phyloP scores from a whole-genome alignment of 768 basidiomycete species.

The Rossbeevera mucosa region DNA sequence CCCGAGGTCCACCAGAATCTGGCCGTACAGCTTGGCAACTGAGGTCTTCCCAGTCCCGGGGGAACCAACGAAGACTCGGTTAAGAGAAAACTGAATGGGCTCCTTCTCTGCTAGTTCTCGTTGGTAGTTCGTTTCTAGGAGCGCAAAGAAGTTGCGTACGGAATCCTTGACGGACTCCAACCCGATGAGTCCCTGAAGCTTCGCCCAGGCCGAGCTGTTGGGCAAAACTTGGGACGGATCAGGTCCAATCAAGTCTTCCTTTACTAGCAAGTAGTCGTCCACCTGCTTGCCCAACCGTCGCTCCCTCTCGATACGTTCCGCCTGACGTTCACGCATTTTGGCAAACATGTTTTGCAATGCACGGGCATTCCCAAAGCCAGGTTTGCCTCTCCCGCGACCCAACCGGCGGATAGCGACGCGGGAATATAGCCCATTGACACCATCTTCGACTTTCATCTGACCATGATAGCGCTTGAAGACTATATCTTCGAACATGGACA shows the following conservation, averaged over 20 bases:
- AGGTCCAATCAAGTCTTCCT: slow-evolving; percentile 63
- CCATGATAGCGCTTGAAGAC: slow-evolving; percentile 45
- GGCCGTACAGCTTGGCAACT: slow-evolving; percentile 64
- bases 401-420: slow-evolving; percentile 58
- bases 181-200: slow-evolving; percentile 52
- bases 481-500: slow-evolving; percentile 48
- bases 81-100: slow-evolving; percentile 52
- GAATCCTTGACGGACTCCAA: slow-evolving; percentile 55
- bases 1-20: slow-evolving; percentile 56
- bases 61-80: slow-evolving; percentile 62
- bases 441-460: slow-evolving; percentile 54
- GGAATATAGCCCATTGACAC: slow-evolving; percentile 49
- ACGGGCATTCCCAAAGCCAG: slow-evolving; percentile 69
- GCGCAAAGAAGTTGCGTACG: slow-evolving; percentile 43
- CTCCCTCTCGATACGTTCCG: slow-evolving; percentile 41
- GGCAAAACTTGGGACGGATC: slow-evolving; percentile 49
- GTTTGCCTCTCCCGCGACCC: slow-evolving; percentile 52
- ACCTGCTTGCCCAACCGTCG: slow-evolving; percentile 37
- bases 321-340: slow-evolving; percentile 49
- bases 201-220: slow-evolving; percentile 47
- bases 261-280: slow-evolving; percentile 49
- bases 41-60: slow-evolving; percentile 74
- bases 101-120: slow-evolving; percentile 55
- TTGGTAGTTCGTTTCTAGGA: slow-evolving; percentile 51
- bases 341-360: slow-evolving; percentile 52